Percentiles rank a stretch among this genome's conserved stretches.
Conservation (phyloP, 495 filamentous ascomycete genomes). For the Hypoxylon trugodes region DNA sequence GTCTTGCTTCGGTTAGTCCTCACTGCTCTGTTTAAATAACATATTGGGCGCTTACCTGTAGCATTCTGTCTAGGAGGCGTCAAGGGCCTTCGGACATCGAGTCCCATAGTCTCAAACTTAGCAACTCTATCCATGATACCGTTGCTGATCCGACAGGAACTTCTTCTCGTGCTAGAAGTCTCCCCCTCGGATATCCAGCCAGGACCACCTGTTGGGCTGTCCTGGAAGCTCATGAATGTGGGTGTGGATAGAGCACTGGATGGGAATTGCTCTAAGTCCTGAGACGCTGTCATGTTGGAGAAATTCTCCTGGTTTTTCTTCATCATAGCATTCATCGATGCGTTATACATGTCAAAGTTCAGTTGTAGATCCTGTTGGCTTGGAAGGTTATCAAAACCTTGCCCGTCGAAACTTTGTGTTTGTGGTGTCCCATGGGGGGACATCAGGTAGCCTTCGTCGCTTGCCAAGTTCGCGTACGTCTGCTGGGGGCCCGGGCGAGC, state of each 20-base stretch:
- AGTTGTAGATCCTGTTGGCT: constrained; percentile 45
- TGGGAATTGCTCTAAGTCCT: constrained; percentile 53
- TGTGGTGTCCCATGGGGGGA: constrained; percentile 59
- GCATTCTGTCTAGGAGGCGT: constrained; percentile 67
- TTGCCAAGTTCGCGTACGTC: constrained; percentile 48
- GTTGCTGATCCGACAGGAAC: constrained; percentile 60
- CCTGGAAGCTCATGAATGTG: constrained; percentile 55
- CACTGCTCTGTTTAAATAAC: neutral
- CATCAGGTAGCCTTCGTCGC: constrained; percentile 51
- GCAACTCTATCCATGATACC: constrained; percentile 61
- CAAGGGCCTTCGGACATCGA: constrained; percentile 58
- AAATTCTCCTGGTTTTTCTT: constrained; percentile 54
- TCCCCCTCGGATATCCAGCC: constrained; percentile 59
- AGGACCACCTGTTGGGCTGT: constrained; percentile 49
- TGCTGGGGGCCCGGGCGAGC: constrained; percentile 67
- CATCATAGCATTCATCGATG: constrained; percentile 51
- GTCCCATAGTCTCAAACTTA: constrained; percentile 58
- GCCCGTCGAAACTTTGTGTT: constrained; percentile 51
- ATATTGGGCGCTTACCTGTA: constrained; percentile 57
- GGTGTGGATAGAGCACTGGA: constrained; percentile 55
- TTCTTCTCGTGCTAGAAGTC: constrained; percentile 46
- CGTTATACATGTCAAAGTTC: constrained; percentile 52
- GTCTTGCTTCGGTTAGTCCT: constrained; percentile 41
- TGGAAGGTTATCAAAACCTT: constrained; percentile 43
- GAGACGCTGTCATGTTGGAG: constrained; percentile 40